phyloP scores from a whole-genome alignment of 192 early-diverging fungal genomes.

The Dissophora globulifera region DNA sequence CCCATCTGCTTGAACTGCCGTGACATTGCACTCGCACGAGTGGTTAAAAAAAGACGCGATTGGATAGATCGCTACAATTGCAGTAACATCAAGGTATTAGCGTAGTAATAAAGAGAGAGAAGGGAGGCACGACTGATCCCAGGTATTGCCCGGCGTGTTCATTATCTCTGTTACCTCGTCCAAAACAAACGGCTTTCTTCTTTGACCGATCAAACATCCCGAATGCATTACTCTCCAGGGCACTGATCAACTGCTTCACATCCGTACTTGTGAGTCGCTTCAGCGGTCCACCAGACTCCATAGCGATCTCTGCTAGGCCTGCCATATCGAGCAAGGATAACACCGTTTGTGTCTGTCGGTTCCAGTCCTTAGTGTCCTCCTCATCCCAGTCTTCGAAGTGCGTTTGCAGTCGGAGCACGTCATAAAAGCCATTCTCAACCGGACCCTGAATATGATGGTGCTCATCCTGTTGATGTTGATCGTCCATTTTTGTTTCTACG shows the following conservation, averaged over 20 bases:
- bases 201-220: constrained; percentile 65
- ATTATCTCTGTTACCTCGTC: constrained; percentile 57
- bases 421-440: constrained; percentile 54
- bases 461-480: not conserved
- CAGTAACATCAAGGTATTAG: no score
- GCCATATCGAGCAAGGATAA: constrained; percentile 54
- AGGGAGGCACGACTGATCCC: no score
- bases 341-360: constrained; percentile 59
- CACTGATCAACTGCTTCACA: constrained; percentile 66
- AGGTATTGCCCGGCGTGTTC: no score
- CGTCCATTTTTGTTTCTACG: not conserved
- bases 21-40: constrained; percentile 66
- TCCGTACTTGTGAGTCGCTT: constrained; percentile 26
- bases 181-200: constrained; percentile 52
- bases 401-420: constrained; percentile 60
- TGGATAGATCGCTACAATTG: constrained; percentile 74
- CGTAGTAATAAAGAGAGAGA: no score
- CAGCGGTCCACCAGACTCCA: constrained; percentile 9
- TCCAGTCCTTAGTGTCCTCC: constrained; percentile 69
- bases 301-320: constrained; percentile 50
- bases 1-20: constrained; percentile 45
- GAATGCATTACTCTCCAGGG: constrained; percentile 77
- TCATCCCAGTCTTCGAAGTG: constrained; percentile 71
- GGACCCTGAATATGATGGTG: constrained; percentile 22
- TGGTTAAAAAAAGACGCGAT: constrained; percentile 76